Conservation (phyloP, 2,329 filamentous ascomycete genomes). For the Aurifilum marmelostoma region DNA sequence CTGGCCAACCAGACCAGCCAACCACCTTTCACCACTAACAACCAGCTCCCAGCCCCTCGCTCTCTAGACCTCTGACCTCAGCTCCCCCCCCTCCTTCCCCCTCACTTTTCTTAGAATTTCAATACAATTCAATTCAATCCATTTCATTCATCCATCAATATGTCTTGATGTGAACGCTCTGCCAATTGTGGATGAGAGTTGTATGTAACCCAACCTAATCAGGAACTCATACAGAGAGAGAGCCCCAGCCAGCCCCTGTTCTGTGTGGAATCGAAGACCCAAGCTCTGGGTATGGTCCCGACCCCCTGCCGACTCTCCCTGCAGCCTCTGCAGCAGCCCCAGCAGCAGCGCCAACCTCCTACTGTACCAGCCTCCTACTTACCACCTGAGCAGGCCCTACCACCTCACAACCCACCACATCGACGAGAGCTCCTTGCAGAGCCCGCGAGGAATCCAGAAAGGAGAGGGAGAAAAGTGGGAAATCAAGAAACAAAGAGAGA, state of each 20-base stretch:
- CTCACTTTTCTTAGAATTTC: not conserved
- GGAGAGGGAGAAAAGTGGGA: too few relatives aligned
- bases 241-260: not conserved
- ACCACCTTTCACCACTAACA: constrained; percentile 18
- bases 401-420: not conserved
- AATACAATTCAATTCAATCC: not conserved
- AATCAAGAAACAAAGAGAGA: too few relatives aligned
- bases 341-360: not conserved
- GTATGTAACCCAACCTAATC: not conserved
- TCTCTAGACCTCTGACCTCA: not conserved
- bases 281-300: not conserved
- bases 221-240: not conserved
- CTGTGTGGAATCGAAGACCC: not conserved
- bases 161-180: not conserved
- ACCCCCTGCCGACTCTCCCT: not conserved
- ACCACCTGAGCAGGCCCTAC: not conserved
- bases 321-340: not conserved
- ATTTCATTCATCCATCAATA: not conserved
- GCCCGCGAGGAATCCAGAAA: not conserved
- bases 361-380: not conserved
- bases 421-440: not conserved
- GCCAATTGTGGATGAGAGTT: not conserved
- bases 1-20: constrained; percentile 7
- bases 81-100: not conserved
- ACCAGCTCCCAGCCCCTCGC: constrained; percentile 8